Evolutionary conservation across 2,329 filamentous ascomycete species (phyloP).

Genomic region (Cryphonectria carpinicola): DNA sequence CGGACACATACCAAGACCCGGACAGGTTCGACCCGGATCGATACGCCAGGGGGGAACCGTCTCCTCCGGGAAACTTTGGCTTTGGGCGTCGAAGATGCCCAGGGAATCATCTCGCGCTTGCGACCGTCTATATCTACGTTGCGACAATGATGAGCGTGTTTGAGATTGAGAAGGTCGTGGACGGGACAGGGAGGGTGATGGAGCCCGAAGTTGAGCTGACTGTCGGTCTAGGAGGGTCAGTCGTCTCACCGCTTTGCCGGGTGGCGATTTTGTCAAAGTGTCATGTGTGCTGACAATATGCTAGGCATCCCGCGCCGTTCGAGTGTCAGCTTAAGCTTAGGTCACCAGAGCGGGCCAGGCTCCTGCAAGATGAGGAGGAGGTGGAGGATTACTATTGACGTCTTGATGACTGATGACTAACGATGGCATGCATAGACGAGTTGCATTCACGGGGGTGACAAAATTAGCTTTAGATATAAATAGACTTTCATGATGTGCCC

Average conservation of each 20-base stretch:
- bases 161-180: conserved; percentile 30
- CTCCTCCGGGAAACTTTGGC: conserved; percentile 53
- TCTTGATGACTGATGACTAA: conserved; percentile 16
- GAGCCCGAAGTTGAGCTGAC: conserved; percentile 31
- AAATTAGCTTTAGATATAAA: conserved; percentile 6
- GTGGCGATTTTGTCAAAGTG: background rate
- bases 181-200: conserved; percentile 28
- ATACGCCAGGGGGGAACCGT: conserved; percentile 50
- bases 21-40: conserved; percentile 51
- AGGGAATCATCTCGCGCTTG: conserved; percentile 27
- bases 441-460: background rate
- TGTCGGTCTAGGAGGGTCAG: conserved; percentile 32
- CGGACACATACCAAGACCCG: conserved; percentile 45
- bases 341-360: conserved; percentile 17
- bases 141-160: conserved; percentile 38
- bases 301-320: conserved; percentile 32
- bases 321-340: conserved; percentile 29
- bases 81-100: conserved; percentile 54
- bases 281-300: background rate
- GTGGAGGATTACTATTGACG: conserved; percentile 6
- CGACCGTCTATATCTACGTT: conserved; percentile 44
- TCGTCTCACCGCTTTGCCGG: background rate
- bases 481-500: background rate
- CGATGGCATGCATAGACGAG: background rate
- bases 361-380: conserved; percentile 13